Base-by-base conservation (phyloP, 2,329 filamentous ascomycete genomes). In the Parastagonospora avenae region DNA sequence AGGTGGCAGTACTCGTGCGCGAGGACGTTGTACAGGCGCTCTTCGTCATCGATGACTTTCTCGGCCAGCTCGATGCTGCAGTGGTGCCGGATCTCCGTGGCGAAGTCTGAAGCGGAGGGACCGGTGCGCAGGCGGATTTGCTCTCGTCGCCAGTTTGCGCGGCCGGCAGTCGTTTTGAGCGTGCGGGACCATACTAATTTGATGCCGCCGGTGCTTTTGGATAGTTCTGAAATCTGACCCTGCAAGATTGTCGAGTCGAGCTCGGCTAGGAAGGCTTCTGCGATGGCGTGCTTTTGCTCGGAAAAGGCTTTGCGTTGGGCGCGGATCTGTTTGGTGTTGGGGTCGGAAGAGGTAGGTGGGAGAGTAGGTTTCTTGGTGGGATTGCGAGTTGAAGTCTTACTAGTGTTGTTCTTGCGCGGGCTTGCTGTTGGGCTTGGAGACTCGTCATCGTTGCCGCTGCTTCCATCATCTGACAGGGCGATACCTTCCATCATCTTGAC, bases 1-100 rank as follows among this genome's bases (percentile, higher is more conserved):
- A 97, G 78, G 68, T 99, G 94, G 72, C 94, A 97, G 77, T 94
- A 97, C 66, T 99, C 94, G 71, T 99, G 94, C 0, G 93, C 91
- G n/a, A 97, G 77, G 0, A 94, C 92, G 72, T 97, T 97, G 57
- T 94, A 81, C 1, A 97, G 82, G 2, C 91, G 85, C 50, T 88
- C 75, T 60, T 57, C 85, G 64, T 88, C 83, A 68, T 91, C 86
- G 55, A 97, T 92, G 40, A 97, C 87, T 71, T 95, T 96, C 47
- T 90, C 86, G 0, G 92, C 91, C 2, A 97, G 84, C 70, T 97
- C 92, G 66, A 97, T 96, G 12, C 81, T 85, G 8, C 91, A 91
- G 63, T 84, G 75, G 70, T 93, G 85, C 24, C 72, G 74, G 49
- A 75, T 72, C n/a, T 64, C 67, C 29, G 52, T 62, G 15, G 54